A percentile compares a stretch with the other conserved stretches of the same genome.
Evolutionary conservation across 768 basidiomycete species (phyloP).

Genomic region (Boletus edulis): DNA sequence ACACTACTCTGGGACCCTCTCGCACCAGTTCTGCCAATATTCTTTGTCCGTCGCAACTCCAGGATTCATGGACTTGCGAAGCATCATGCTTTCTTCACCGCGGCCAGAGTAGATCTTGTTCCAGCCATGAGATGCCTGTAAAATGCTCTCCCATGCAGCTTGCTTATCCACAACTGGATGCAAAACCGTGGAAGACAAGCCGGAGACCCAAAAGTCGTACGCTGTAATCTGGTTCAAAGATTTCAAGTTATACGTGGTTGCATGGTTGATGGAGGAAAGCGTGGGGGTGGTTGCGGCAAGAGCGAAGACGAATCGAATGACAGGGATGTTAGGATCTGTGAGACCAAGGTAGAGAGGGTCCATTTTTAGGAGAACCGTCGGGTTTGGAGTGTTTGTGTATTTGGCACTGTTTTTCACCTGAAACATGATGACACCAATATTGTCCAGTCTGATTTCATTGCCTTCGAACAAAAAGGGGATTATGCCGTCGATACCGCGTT

Average conservation of each 20-base stretch:
- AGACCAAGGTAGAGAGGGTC: neutral
- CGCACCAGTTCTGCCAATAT: too few species aligned
- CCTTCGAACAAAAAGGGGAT: neutral
- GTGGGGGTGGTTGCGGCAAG: neutral
- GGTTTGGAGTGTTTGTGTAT: too few species aligned
- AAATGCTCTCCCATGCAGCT: too few species aligned
- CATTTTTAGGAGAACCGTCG: neutral
- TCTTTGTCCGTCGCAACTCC: too few species aligned
- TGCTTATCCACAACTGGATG: neutral
- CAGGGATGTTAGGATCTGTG: neutral
- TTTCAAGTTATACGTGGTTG: neutral
- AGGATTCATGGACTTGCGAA: too few species aligned
- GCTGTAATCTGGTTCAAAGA: too few species aligned
- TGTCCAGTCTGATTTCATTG: neutral
- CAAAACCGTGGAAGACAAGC: neutral
- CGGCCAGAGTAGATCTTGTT: too few species aligned
- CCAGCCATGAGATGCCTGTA: too few species aligned
- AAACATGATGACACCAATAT: neutral
- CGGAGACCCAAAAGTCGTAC: neutral
- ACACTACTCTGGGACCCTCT: too few species aligned
- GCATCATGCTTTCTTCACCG: too few species aligned
- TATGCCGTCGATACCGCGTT: neutral
- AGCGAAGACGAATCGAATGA: neutral
- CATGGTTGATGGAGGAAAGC: too few species aligned
- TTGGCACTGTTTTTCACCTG: neutral